Percentiles rank a stretch among this genome's conserved stretches.
Conservation (phyloP, 176 grass and related monocot genomes). For the Dendrocalamus sinicus region DNA sequence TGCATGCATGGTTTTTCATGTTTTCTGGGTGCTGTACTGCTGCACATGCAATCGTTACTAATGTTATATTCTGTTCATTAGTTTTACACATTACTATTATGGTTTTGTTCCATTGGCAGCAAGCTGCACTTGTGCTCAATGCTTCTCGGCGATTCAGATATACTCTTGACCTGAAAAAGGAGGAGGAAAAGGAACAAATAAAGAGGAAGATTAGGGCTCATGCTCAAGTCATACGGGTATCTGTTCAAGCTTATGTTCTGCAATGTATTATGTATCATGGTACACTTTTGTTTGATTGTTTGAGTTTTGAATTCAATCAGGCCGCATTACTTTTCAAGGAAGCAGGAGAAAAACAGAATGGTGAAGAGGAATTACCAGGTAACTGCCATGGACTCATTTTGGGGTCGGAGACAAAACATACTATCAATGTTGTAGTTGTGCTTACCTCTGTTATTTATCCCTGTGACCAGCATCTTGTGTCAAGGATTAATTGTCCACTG, state of each 20-base stretch:
- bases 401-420: background rate
- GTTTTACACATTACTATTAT: slow-evolving; percentile 31
- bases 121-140: slow-evolving; percentile 94
- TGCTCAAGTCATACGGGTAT: slow-evolving; percentile 99
- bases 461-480: slow-evolving; percentile 23
- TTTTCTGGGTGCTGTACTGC: background rate
- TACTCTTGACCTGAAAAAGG: slow-evolving; percentile 85
- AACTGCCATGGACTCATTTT: slow-evolving; percentile 11
- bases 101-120: slow-evolving; percentile 55
- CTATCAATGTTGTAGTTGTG: background rate
- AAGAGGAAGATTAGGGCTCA: slow-evolving; percentile 88
- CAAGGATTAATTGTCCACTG: slow-evolving; percentile 20
- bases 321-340: slow-evolving; percentile 95
- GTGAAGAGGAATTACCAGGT: slow-evolving; percentile 57
- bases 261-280: background rate
- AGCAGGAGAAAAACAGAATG: slow-evolving; percentile 66
- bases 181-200: slow-evolving; percentile 85
- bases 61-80: slow-evolving; percentile 36
- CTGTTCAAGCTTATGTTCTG: slow-evolving; percentile 36
- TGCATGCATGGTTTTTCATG: slow-evolving; percentile 31
- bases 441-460: slow-evolving; percentile 28
- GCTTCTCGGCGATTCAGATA: slow-evolving; percentile 98
- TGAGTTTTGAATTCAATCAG: slow-evolving; percentile 55
- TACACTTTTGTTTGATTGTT: slow-evolving; percentile 35
- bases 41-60: slow-evolving; percentile 27